phyloP scores from a whole-genome alignment of 2,329 filamentous ascomycete genomes.

The Shiraia sp. region DNA sequence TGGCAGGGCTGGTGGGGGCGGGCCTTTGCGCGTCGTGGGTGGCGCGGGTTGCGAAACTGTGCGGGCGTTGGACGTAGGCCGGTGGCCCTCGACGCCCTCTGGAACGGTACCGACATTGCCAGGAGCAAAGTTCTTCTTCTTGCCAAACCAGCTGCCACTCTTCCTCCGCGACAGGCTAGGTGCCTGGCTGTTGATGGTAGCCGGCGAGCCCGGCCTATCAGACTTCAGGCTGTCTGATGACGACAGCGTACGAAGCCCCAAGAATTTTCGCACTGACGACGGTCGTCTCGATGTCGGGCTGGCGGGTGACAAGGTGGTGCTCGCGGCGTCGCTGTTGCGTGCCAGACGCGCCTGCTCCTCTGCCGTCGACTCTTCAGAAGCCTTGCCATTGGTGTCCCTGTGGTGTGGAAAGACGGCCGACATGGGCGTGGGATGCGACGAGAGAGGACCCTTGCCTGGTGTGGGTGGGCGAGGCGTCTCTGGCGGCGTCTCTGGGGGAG shows the following conservation, averaged over 20 bases:
- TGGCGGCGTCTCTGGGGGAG: slow-evolving; percentile 46
- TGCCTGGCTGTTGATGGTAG: slow-evolving; percentile 37
- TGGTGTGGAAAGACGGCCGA: slow-evolving; percentile 30
- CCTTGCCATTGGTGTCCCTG: slow-evolving; percentile 22
- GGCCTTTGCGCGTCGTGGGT: slow-evolving; percentile 34
- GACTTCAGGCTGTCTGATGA: slow-evolving; percentile 43
- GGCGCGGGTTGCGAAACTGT: slow-evolving; percentile 19
- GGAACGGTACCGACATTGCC: slow-evolving; percentile 33
- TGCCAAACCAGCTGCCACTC: slow-evolving; percentile 47
- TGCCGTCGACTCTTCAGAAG: slow-evolving; percentile 17
- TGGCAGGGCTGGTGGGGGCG: slow-evolving; percentile 46
- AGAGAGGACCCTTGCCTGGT: slow-evolving; percentile 44
- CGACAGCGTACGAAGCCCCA: slow-evolving; percentile 43
- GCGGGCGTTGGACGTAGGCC: slow-evolving; percentile 24
- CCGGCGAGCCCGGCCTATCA: slow-evolving; percentile 42
- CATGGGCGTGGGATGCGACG: slow-evolving; percentile 47
- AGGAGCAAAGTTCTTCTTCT: slow-evolving; percentile 36
- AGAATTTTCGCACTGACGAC: slow-evolving; percentile 47
- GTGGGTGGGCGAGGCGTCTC: slow-evolving; percentile 44
- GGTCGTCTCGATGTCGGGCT: slow-evolving; percentile 41
- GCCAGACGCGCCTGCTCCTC: slow-evolving; percentile 22
- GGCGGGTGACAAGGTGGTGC: slow-evolving; percentile 33
- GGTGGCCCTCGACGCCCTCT: slow-evolving; percentile 35
- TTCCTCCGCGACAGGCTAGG: slow-evolving; percentile 41
- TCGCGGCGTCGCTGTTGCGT: slow-evolving; percentile 34